A percentile compares a stretch with the other conserved stretches of the same genome.
Evolutionary conservation across 257 asterid species (phyloP).

Genomic region (Capsicum rhomboideum): DNA sequence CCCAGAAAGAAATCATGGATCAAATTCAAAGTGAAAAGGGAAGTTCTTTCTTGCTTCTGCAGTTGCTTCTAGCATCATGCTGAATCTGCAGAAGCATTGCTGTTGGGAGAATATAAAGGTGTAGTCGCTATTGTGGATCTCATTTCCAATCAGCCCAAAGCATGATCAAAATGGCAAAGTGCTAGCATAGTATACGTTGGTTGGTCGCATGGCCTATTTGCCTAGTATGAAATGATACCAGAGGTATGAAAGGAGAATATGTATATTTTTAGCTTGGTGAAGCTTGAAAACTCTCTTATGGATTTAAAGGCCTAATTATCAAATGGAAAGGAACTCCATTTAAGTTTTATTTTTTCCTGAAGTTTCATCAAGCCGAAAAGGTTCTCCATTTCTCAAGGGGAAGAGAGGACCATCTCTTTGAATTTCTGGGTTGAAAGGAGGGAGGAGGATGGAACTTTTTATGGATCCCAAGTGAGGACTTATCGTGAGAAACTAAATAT

Average conservation of each 20-base stretch:
- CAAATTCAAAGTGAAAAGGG: background rate
- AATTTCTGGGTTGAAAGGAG: too few relatives aligned
- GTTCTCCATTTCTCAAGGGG: too few relatives aligned
- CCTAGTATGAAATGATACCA: background rate
- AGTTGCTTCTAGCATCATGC: background rate
- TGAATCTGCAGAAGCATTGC: too few relatives aligned
- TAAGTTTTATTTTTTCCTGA: background rate
- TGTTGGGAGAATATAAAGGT: too few relatives aligned
- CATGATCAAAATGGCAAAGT: background rate
- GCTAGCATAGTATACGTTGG: background rate
- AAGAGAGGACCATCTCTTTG: too few relatives aligned
- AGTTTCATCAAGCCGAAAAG: background rate
- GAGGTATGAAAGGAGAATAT: background rate
- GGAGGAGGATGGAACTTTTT: too few relatives aligned
- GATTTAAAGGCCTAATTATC: background rate
- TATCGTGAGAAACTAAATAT: background rate
- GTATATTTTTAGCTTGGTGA: background rate
- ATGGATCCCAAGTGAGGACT: too few relatives aligned
- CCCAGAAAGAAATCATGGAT: background rate
- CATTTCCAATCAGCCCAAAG: too few relatives aligned
- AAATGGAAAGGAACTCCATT: background rate
- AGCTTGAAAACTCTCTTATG: background rate
- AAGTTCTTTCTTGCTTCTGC: background rate
- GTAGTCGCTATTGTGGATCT: too few relatives aligned
- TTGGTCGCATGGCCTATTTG: background rate